phyloP scores from a whole-genome alignment of 306 rosid genomes.

The Acmispon strigosus region DNA sequence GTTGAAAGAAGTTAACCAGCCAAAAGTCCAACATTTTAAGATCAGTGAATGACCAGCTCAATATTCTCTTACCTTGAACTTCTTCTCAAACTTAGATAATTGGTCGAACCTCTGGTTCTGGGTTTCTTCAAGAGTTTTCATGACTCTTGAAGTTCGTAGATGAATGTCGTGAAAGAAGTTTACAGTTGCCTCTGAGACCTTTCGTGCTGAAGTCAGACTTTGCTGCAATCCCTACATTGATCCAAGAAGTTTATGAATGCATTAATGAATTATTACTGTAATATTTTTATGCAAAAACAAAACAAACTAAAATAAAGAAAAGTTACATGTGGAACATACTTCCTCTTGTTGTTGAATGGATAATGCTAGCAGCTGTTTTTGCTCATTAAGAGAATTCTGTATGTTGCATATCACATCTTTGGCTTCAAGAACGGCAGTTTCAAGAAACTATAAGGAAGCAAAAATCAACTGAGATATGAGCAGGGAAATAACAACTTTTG shows the following conservation, averaged over 20 bases:
- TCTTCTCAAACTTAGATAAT: slow-evolving; percentile 59
- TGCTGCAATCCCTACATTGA: slow-evolving; percentile 57
- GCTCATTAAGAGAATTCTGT: slow-evolving; percentile 63
- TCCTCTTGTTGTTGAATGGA: slow-evolving; percentile 60
- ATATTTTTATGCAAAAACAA: not conserved
- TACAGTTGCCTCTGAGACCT: slow-evolving; percentile 57
- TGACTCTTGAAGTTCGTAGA: slow-evolving; percentile 49
- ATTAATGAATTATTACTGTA: slow-evolving; percentile 8
- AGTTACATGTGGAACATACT: slow-evolving; percentile 33
- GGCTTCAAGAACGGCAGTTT: slow-evolving; percentile 58
- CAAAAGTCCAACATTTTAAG: not conserved
- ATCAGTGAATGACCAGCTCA: not conserved
- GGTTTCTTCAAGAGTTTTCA: slow-evolving; percentile 51
- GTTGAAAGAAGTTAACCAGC: slow-evolving; percentile 17
- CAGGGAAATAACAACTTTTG: not conserved
- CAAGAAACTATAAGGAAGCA: slow-evolving; percentile 54
- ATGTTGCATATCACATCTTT: slow-evolving; percentile 52
- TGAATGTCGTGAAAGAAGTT: slow-evolving; percentile 55
- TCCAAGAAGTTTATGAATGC: slow-evolving; percentile 10
- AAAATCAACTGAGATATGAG: slow-evolving; percentile 2
- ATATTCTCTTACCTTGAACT: slow-evolving; percentile 55
- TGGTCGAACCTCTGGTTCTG: slow-evolving; percentile 47
- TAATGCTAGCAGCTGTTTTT: slow-evolving; percentile 57
- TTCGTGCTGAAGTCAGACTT: slow-evolving; percentile 50
- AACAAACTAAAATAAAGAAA: not conserved